phyloP scores from a whole-genome alignment of 2,329 filamentous ascomycete genomes.

The Aschersonia sp. region DNA sequence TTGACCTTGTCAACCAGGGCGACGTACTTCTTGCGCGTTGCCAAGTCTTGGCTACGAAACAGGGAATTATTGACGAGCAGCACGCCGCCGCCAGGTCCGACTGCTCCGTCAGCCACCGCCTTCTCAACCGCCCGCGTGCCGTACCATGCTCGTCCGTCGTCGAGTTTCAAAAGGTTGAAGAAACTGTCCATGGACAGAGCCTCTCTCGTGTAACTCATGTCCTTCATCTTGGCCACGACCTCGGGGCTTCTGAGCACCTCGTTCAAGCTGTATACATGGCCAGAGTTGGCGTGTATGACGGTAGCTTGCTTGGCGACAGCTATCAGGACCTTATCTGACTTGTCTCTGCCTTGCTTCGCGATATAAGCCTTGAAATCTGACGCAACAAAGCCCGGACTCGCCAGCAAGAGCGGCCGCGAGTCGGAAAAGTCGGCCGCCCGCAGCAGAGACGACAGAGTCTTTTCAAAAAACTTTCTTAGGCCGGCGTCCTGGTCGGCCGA shows the following conservation, averaged over 20 bases:
- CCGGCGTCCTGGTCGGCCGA: conserved; percentile 55
- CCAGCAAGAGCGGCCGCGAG: conserved; percentile 64
- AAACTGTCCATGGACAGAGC: conserved; percentile 77
- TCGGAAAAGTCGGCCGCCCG: conserved; percentile 63
- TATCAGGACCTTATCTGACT: conserved; percentile 54
- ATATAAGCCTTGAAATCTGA: conserved; percentile 65
- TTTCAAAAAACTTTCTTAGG: conserved; percentile 61
- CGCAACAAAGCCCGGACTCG: conserved; percentile 81
- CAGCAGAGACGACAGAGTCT: conserved; percentile 59
- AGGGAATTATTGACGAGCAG: conserved; percentile 77
- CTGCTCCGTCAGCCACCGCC: conserved; percentile 75
- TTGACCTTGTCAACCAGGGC: conserved; percentile 77
- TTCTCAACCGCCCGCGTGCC: conserved; percentile 68
- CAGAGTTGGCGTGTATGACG: conserved; percentile 73
- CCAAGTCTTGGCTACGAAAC: conserved; percentile 72
- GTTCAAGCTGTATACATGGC: conserved; percentile 74
- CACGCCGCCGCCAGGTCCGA: conserved; percentile 73
- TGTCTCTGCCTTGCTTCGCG: conserved; percentile 41
- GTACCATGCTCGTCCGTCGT: conserved; percentile 86
- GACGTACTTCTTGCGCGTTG: conserved; percentile 67
- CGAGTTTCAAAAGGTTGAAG: conserved; percentile 59
- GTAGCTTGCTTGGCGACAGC: conserved; percentile 46
- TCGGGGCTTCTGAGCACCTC: conserved; percentile 75
- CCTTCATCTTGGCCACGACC: conserved; percentile 61
- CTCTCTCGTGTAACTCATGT: conserved; percentile 81